Evolutionary conservation across 768 basidiomycete species (phyloP), one percentile per base, ranked within the genome.

Genomic region (Lyophyllum decastes): DNA sequence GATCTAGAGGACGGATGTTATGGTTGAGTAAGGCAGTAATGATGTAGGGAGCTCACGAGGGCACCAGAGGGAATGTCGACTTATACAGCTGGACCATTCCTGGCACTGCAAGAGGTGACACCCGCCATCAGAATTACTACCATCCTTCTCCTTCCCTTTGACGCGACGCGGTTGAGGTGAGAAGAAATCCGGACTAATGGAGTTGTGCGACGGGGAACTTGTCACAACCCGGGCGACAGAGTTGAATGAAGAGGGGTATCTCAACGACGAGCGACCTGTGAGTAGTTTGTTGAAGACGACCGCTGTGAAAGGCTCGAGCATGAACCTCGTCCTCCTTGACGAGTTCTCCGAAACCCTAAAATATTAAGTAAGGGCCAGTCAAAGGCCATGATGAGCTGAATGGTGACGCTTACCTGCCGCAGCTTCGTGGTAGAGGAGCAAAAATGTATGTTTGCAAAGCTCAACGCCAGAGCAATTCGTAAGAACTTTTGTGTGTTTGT

Each of bases 261-360:
- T 52, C 56, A 64, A 52, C 64, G 66, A 61, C 46, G 71, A 68
- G 63, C 71, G 73, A 50, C 70, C 69, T 27, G 74, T 73, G 54
- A 80, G 73, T 60, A 84, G 64, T 49, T 80, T 73, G 70, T 76
- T 78, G 71, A 82, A 69, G 62, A 86, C 73, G 70, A 79, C 78
- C 44, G 81, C 76, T 57, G 81, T 79, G 62, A 88, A 73, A 66
- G 84, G 83, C 77, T 88, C 85, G 65, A 87, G 77, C 86, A 87
- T 88, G 60, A 68, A 52, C 61, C 60, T 65, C 64, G 66, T 59
- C 64, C 45, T 43, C 41, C 7, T 19, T 47, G 62, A 70, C 66
- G 69, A 65, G 67, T 61, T 47, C 58, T 49, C 58, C 49, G 55
- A 55, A 54, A 49, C 46, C 60, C 40, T 41, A 17, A 16, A 41